Base-by-base conservation (phyloP, 495 filamentous ascomycete genomes). In the Chaetomium fimeti region DNA sequence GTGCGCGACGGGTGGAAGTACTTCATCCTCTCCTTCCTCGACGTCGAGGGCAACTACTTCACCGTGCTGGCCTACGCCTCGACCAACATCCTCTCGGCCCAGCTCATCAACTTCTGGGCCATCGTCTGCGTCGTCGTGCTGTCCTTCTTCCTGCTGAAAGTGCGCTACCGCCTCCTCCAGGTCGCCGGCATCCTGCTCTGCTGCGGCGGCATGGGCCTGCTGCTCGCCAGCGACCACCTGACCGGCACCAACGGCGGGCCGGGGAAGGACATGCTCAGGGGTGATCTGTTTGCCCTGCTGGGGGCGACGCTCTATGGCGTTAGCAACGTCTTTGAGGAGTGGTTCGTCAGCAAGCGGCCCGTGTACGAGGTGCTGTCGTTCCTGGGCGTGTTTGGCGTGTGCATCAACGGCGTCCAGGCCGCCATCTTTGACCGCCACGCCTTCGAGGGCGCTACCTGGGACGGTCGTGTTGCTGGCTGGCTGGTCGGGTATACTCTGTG, bases 71-170 rank as follows among this genome's bases (percentile, higher is more conserved):
- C 92, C 45, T 98, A 97, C 81, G 84, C 89, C 29, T 95, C 97
- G 77, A 95, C 92, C 55, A 94, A 87, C 71, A 89, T 93, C 74
- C 85, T 94, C 36, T 94, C 90, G 58, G 92, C 91, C 11, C 93
- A 97, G 78, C 83, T 98, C 38, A 92, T 98, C 77, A 96, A 96
- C 82, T 98, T 98, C 84, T 98, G 94, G 93, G 89, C 93, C 68
- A 98, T 98, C 65, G 91, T 93, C 22, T 87, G 94, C 62, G 94
- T 98, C 29, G 92, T 98, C 28, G 72, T 88, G 64, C 76, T 97
- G 69, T 97, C 93, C 11, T 90, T 93, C 77, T 53, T 87, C 51
- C 81, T 97, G 72, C 84, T 98, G 27, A 80, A 80, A 42, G 94
- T 98, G 27, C 91, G 94, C 60, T 98, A 98, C 80, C 90, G 91